phyloP scores from a whole-genome alignment of 306 rosid genomes.

The barrel medic (Medicago truncatula) region DNA sequence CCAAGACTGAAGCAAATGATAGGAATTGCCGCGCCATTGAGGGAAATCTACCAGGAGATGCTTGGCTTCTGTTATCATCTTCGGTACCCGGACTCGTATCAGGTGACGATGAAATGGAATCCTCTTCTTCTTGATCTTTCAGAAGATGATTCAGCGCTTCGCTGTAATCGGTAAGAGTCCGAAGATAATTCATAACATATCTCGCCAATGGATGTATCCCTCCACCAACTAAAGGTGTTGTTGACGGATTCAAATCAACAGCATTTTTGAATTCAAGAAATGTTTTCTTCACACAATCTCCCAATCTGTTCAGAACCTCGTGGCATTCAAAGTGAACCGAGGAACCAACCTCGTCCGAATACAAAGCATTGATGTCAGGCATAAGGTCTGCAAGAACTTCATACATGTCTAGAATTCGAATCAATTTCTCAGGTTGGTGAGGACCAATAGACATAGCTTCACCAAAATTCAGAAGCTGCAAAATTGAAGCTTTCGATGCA shows the following conservation, averaged over 20 bases:
- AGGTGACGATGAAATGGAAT: conserved; percentile 56
- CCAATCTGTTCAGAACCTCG: conserved; percentile 74
- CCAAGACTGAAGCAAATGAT: conserved; percentile 71
- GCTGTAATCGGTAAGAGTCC: conserved; percentile 71
- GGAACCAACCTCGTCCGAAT: conserved; percentile 72
- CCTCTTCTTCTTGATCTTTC: conserved; percentile 57
- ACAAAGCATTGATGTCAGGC: conserved; percentile 68
- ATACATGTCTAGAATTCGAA: conserved; percentile 87
- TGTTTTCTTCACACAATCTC: conserved; percentile 73
- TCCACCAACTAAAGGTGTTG: conserved; percentile 72
- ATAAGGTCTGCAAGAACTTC: conserved; percentile 80
- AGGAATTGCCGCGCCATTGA: conserved; percentile 65
- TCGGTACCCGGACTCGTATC: conserved; percentile 60
- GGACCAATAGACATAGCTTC: conserved; percentile 96
- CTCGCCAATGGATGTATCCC: conserved; percentile 84
- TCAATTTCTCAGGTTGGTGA: conserved; percentile 83
- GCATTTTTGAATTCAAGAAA: conserved; percentile 74
- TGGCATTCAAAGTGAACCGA: conserved; percentile 68
- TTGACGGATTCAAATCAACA: conserved; percentile 70
- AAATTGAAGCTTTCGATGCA: conserved; percentile 80
- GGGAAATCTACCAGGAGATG: conserved; percentile 49
- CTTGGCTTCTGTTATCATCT: conserved; percentile 53
- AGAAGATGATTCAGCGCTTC: conserved; percentile 72
- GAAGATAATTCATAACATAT: conserved; percentile 88
- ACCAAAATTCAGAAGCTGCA: conserved; percentile 87